These are phyloP conservation scores for Trichoderma asperelloides DNA, from an alignment of 495 filamentous ascomycete species.

Conservation along the genomic window DNA sequence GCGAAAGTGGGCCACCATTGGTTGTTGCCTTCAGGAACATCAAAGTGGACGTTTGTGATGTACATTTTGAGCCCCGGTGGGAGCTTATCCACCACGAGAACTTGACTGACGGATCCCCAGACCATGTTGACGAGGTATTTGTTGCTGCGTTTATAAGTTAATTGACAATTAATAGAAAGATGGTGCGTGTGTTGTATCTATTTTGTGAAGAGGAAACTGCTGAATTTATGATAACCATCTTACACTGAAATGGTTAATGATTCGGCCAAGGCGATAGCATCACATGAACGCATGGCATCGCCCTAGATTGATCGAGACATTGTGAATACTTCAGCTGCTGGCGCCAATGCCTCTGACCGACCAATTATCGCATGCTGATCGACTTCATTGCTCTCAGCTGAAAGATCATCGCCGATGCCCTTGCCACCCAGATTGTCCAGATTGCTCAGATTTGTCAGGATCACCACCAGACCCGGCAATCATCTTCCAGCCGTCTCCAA, in stretches of 20 bases:
- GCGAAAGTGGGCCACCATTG: not conserved
- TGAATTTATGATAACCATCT: too few relatives aligned
- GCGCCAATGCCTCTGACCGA: too few relatives aligned
- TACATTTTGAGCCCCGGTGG: not conserved
- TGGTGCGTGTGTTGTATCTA: too few relatives aligned
- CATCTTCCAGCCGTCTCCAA: not conserved
- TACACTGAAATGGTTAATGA: too few relatives aligned
- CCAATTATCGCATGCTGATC: too few relatives aligned
- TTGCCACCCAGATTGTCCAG: not conserved
- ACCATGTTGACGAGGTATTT: not conserved
- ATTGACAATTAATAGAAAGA: too few relatives aligned
- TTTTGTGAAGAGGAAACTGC: too few relatives aligned
- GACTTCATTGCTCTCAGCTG: not conserved
- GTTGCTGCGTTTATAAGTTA: not conserved
- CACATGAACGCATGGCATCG: not conserved
- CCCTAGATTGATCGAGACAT: too few relatives aligned
- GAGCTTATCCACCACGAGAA: not conserved
- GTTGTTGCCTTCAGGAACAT: not conserved
- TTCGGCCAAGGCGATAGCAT: not conserved
- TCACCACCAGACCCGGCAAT: too few relatives aligned
- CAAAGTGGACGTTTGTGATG: not conserved
- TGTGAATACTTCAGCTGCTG: not conserved
- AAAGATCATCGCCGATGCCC: not conserved
- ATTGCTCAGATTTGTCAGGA: not conserved
- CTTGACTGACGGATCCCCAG: not conserved